Percentiles rank a stretch among this genome's conserved stretches.
Conservation (phyloP, 805 yeast species). For the Ogataea salicorniae region DNA sequence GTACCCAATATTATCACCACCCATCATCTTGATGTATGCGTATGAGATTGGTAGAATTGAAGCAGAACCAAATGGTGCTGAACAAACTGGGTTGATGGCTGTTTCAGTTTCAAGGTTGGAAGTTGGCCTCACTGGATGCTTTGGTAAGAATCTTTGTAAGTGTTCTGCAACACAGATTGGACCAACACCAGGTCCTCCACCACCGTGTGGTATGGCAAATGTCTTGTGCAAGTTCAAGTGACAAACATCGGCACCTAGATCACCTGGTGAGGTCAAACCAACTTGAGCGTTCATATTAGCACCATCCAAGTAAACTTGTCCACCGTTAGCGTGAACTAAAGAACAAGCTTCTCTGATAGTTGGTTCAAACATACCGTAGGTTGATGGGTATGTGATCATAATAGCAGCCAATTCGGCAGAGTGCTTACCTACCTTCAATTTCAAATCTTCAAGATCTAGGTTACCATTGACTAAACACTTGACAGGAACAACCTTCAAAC, state of each 20-base stretch:
- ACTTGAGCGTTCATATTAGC: conserved; percentile 99
- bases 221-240: conserved; percentile 96
- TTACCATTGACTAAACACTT: conserved; percentile 85
- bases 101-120: conserved; percentile 33
- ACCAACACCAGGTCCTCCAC: conserved; percentile 99
- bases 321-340: conserved; percentile 81
- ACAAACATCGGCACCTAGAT: conserved; percentile 96
- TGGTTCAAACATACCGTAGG: conserved; percentile 95
- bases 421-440: conserved; percentile 65
- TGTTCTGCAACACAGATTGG: conserved; percentile 91
- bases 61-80: conserved; percentile 97
- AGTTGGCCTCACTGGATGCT: conserved; percentile 62
- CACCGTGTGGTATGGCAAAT: conserved; percentile 97
- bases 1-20: conserved; percentile 75
- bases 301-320: conserved; percentile 96
- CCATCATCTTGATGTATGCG: conserved; percentile 92
- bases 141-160: conserved; percentile 76
- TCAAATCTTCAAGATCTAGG: conserved; percentile 72
- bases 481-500: conserved; percentile 87
- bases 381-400: conserved; percentile 97
- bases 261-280: conserved; percentile 96
- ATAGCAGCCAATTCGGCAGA: conserved; percentile 73
- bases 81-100: conserved; percentile 71
- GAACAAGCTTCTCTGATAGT: conserved; percentile 80
- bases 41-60: conserved; percentile 89